Conservation (phyloP, 305 asterid genomes). For the Fraxinus angustifolia region DNA sequence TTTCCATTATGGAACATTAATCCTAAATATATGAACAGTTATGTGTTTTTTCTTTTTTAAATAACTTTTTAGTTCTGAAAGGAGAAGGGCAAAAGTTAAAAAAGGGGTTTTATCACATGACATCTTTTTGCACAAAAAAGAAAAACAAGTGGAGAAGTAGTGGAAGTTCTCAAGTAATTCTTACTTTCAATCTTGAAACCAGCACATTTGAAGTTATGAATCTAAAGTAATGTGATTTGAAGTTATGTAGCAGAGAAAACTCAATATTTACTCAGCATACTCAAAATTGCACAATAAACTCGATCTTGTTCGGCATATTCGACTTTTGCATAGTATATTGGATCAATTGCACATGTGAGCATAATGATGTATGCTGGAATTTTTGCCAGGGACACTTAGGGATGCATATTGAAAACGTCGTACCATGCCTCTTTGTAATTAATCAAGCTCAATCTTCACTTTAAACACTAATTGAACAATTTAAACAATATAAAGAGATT, state of each 20-base stretch:
- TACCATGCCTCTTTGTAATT: too few relatives aligned
- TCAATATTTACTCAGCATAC: neutral
- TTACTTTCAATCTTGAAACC: neutral
- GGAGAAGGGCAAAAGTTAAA: too few relatives aligned
- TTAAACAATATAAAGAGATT: neutral
- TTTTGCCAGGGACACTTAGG: neutral
- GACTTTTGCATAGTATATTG: neutral
- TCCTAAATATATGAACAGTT: neutral
- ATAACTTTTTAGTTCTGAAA: too few relatives aligned
- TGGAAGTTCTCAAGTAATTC: too few relatives aligned
- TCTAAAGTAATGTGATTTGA: neutral
- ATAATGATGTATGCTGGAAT: neutral
- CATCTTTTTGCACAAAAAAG: too few relatives aligned
- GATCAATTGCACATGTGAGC: neutral
- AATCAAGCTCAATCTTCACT: neutral
- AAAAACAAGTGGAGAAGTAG: neutral
- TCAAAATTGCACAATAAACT: neutral
- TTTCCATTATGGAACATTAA: too few relatives aligned
- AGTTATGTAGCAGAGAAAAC: neutral
- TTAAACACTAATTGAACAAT: neutral
- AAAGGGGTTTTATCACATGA: neutral
- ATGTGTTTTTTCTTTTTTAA: too few relatives aligned
- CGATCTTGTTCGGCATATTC: neutral
- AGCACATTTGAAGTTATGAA: neutral
- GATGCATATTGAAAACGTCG: neutral